Evolutionary conservation across 352 stramenopile species (phyloP).

Genomic region (Pythium aphanidermatum): DNA sequence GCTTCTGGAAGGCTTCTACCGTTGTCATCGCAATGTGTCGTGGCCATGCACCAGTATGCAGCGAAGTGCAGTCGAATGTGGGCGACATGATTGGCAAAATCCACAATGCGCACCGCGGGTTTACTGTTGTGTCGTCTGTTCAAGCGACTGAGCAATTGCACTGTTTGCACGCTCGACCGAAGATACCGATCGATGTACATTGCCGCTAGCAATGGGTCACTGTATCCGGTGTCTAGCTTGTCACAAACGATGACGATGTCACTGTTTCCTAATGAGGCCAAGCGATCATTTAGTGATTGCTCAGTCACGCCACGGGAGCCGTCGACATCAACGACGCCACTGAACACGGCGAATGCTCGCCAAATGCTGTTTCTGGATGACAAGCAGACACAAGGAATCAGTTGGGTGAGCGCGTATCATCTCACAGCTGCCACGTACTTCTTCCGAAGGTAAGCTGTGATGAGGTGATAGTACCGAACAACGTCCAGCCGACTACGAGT

Average conservation of each 20-base stretch:
- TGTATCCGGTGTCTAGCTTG: constrained; percentile 84
- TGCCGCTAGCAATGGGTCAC: constrained; percentile 57
- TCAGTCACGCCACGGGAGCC: constrained; percentile 36
- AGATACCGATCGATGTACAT: constrained; percentile 86
- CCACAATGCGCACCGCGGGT: constrained; percentile 37
- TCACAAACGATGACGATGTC: constrained; percentile 83
- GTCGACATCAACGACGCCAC: constrained; percentile 28
- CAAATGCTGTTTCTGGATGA: constrained; percentile 28
- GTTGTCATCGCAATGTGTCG: background rate
- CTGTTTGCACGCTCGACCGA: constrained; percentile 49
- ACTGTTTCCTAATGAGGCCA: constrained; percentile 41
- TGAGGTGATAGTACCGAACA: constrained; percentile 62
- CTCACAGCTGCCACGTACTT: constrained; percentile 20
- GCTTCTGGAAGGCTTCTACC: background rate
- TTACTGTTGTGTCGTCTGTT: constrained; percentile 67
- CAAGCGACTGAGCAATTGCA: constrained; percentile 79
- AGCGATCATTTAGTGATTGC: constrained; percentile 54
- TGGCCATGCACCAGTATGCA: constrained; percentile 15
- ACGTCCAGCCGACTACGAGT: constrained; percentile 71
- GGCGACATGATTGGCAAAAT: constrained; percentile 71
- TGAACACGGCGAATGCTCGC: constrained; percentile 71
- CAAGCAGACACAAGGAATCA: too few relatives aligned
- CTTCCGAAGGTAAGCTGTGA: constrained; percentile 49
- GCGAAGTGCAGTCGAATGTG: constrained; percentile 45
- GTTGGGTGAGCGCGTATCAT: too few relatives aligned